Conservation (phyloP, 2,329 filamentous ascomycete genomes). For the Trichoderma atroviride region DNA sequence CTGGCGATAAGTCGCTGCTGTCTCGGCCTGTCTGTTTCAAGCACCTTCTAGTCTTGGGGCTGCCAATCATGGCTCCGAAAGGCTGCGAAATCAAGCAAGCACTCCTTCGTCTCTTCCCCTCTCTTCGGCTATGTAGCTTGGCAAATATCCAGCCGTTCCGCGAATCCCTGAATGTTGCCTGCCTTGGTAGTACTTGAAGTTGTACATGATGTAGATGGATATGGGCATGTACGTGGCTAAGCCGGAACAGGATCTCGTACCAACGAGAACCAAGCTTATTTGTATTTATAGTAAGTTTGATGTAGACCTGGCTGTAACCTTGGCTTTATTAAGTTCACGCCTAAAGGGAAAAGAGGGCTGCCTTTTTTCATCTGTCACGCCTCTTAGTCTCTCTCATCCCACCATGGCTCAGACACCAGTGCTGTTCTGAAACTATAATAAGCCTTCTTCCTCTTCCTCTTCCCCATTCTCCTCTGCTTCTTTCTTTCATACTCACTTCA, state of each 20-base stretch:
- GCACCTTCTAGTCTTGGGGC: neutral
- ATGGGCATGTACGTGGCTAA: neutral
- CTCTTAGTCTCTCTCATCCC: neutral
- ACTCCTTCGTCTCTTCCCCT: neutral
- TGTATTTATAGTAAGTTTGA: neutral
- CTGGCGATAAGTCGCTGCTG: slow-evolving; percentile 20
- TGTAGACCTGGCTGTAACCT: neutral
- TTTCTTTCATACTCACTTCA: neutral
- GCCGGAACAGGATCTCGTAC: neutral
- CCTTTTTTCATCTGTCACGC: neutral
- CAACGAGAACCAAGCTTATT: neutral
- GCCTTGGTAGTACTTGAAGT: neutral
- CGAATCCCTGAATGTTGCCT: neutral
- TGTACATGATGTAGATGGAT: neutral
- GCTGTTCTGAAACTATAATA: slow-evolving; percentile 23
- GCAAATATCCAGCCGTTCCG: neutral
- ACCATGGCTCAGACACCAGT: slow-evolving; percentile 7
- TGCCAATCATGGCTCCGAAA: slow-evolving; percentile 14
- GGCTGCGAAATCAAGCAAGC: neutral
- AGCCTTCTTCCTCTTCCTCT: neutral
- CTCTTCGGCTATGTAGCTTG: neutral
- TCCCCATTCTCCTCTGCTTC: neutral
- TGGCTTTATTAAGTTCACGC: neutral
- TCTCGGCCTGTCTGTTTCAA: neutral
- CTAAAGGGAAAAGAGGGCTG: neutral